Conservation (phyloP, 225 moss, liverwort and hornwort species). For the Sphagnum tenellum region DNA sequence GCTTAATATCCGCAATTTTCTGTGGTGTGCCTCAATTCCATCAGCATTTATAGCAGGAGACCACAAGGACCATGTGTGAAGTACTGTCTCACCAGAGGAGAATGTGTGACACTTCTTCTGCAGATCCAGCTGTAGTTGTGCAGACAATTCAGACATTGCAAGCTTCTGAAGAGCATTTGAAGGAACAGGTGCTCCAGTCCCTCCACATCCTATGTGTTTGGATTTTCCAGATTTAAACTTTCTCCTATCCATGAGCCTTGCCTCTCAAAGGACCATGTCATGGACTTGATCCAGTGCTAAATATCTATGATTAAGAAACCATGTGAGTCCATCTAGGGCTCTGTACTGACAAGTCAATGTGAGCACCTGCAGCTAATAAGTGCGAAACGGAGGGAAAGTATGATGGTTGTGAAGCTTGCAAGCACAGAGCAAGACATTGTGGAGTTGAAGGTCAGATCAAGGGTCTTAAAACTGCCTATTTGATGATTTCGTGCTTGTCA, state of each 20-base stretch:
- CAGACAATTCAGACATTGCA: slow-evolving; percentile 68
- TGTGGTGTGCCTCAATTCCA: no score
- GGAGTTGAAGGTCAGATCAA: slow-evolving; percentile 63
- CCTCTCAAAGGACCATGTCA: no score
- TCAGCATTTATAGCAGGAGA: no score
- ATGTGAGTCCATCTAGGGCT: no score
- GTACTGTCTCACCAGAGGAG: no score
- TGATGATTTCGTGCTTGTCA: neutral
- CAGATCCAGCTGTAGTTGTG: slow-evolving; percentile 66
- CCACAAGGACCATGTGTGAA: no score
- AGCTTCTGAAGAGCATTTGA: slow-evolving; percentile 55
- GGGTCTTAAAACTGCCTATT: neutral
- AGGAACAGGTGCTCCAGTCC: slow-evolving; percentile 55
- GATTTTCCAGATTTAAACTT: neutral
- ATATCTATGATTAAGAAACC: no score
- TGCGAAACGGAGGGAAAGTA: slow-evolving; percentile 76
- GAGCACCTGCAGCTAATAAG: slow-evolving; percentile 45
- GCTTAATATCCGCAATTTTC: no score
- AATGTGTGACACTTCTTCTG: slow-evolving; percentile 8
- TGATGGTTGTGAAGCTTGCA: slow-evolving; percentile 74
- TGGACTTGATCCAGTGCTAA: no score
- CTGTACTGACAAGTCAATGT: neutral
- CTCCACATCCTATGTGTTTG: neutral
- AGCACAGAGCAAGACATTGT: slow-evolving; percentile 83
- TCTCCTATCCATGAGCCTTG: no score